A percentile compares a stretch with the other conserved stretches of the same genome.
Evolutionary conservation across 805 yeast genomes (phyloP).

Genomic region (Wickerhamomyces alni): DNA sequence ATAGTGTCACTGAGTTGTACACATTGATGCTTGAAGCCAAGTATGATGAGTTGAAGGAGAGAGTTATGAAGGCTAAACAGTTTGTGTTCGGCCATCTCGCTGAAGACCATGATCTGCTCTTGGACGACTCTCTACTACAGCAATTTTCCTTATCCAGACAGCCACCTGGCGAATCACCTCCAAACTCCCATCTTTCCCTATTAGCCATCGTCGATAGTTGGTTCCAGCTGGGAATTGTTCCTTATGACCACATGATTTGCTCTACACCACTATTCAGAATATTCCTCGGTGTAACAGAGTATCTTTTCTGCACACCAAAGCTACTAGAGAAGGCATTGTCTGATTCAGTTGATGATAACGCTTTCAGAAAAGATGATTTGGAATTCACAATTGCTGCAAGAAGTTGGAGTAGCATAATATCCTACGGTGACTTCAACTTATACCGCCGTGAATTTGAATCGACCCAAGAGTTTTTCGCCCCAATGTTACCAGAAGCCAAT

Average conservation of each 20-base stretch:
- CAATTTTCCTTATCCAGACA: constrained; percentile 73
- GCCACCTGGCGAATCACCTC: constrained; percentile 55
- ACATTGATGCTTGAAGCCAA: constrained; percentile 74
- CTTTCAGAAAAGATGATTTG: constrained; percentile 83
- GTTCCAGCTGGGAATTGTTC: constrained; percentile 78
- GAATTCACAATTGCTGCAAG: constrained; percentile 91
- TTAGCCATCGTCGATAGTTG: constrained; percentile 93
- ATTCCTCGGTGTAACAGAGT: constrained; percentile 90
- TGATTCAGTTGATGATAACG: constrained; percentile 58
- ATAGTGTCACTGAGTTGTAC: constrained; percentile 75
- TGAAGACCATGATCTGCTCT: constrained; percentile 49
- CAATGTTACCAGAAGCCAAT: constrained; percentile 85
- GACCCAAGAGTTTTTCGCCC: constrained; percentile 78
- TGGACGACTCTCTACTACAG: constrained; percentile 76
- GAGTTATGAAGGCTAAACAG: constrained; percentile 63
- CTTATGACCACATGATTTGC: constrained; percentile 95
- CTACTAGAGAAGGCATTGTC: constrained; percentile 74
- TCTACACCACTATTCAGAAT: constrained; percentile 92
- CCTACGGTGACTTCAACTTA: constrained; percentile 65
- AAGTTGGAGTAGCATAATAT: constrained; percentile 75
- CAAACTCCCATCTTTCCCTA: constrained; percentile 86
- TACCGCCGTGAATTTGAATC: constrained; percentile 70
- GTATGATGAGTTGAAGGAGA: constrained; percentile 45
- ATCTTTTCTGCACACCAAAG: constrained; percentile 78
- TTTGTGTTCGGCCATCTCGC: constrained; percentile 69